phyloP scores from a whole-genome alignment of 441 rosid species.

The Iberis amara region DNA sequence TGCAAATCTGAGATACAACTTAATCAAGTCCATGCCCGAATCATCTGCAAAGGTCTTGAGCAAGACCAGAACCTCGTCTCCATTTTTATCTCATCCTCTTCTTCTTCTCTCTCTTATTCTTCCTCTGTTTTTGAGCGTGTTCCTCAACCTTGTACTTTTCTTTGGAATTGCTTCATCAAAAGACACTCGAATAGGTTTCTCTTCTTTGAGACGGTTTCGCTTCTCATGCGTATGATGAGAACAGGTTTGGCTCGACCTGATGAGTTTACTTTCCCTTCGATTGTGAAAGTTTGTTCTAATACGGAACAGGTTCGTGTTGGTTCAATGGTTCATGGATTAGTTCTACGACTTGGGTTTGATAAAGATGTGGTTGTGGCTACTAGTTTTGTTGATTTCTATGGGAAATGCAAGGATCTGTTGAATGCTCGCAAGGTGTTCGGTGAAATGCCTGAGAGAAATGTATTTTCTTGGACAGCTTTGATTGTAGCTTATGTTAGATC shows the following conservation, averaged over 20 bases:
- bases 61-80: constrained; percentile 56
- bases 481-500: constrained; percentile 42
- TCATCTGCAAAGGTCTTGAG: constrained; percentile 65
- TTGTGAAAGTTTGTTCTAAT: constrained; percentile 51
- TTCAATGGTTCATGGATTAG: constrained; percentile 47
- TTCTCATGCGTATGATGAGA: constrained; percentile 52
- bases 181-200: constrained; percentile 33
- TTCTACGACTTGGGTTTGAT: constrained; percentile 36
- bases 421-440: constrained; percentile 61
- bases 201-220: constrained; percentile 36
- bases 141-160: constrained; percentile 40
- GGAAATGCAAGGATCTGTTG: constrained; percentile 42
- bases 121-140: constrained; percentile 42
- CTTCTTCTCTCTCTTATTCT: constrained; percentile 36
- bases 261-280: constrained; percentile 43
- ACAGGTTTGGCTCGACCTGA: constrained; percentile 38
- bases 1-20: constrained; percentile 48
- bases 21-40: constrained; percentile 59
- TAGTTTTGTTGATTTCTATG: constrained; percentile 57
- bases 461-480: constrained; percentile 74
- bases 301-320: constrained; percentile 40
- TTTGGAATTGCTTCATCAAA: constrained; percentile 55
- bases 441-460: constrained; percentile 47
- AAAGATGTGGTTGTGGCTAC: constrained; percentile 53
- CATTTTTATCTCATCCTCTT: constrained; percentile 38